phyloP scores from a whole-genome alignment of 805 yeast genomes.

The Metschnikowia henanensis region DNA sequence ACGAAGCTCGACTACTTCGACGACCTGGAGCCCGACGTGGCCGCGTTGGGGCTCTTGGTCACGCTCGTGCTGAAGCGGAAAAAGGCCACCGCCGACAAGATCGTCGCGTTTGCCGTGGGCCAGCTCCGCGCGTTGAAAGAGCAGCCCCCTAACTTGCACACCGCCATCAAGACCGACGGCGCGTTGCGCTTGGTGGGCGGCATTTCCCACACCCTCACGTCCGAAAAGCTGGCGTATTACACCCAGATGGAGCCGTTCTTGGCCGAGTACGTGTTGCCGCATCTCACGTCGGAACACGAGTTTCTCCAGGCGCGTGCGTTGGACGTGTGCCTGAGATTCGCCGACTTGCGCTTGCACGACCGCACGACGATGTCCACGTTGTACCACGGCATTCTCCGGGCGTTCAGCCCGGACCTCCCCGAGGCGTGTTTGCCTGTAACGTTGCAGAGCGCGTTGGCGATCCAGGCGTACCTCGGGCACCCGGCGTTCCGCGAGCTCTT shows the following conservation, averaged over 20 bases:
- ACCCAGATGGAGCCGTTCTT: constrained; percentile 71
- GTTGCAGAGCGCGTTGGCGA: constrained; percentile 80
- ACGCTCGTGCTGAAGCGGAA: constrained; percentile 72
- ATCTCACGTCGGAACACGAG: constrained; percentile 56
- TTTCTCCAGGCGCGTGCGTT: constrained; percentile 77
- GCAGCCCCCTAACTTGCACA: constrained; percentile 41
- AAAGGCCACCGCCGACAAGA: constrained; percentile 56
- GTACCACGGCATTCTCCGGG: constrained; percentile 35
- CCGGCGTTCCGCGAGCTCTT: constrained; percentile 69
- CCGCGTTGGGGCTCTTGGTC: constrained; percentile 71
- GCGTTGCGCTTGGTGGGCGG: constrained; percentile 77
- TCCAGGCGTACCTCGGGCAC: constrained; percentile 72
- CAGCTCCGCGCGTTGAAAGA: constrained; percentile 38
- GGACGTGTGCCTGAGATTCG: constrained; percentile 64
- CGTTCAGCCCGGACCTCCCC: constrained; percentile 26
- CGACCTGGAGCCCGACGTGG: constrained; percentile 64
- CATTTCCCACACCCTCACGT: constrained; percentile 57
- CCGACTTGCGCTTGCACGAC: constrained; percentile 53
- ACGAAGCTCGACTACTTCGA: constrained; percentile 59
- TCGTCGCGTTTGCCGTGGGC: constrained; percentile 58
- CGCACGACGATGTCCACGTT: constrained; percentile 24
- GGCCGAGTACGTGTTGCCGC: constrained; percentile 65
- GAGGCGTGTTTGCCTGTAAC: constrained; percentile 63
- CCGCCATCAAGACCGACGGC: constrained; percentile 70
- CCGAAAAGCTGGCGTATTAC: constrained; percentile 55